Percentiles rank a stretch among this genome's conserved stretches.
Evolutionary conservation across 176 grass and related monocot genomes (phyloP).

Genomic region (Puccinellia tenuiflora): DNA sequence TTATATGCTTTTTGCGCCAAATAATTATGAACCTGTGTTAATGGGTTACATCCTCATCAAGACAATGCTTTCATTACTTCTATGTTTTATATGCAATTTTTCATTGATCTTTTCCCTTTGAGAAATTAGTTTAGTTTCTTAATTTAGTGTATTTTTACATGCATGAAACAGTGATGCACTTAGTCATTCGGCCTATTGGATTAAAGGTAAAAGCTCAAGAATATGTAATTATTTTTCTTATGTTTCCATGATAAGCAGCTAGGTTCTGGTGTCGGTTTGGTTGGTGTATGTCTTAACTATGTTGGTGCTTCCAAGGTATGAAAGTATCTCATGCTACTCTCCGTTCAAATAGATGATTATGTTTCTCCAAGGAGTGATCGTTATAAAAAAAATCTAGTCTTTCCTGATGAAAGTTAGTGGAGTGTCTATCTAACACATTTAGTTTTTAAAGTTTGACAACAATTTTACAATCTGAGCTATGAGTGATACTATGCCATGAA

Average conservation of each 20-base stretch:
- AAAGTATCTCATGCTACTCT: background rate
- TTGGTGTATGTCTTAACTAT: constrained; percentile 65
- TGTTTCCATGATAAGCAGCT: constrained; percentile 51
- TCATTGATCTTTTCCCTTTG: background rate
- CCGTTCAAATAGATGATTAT: background rate
- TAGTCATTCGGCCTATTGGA: background rate
- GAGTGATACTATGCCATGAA: background rate
- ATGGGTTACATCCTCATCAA: background rate
- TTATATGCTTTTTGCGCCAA: background rate
- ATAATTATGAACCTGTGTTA: background rate
- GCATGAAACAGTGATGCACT: background rate
- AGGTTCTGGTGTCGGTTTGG: constrained; percentile 93
- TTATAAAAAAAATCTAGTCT: background rate
- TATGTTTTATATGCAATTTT: background rate
- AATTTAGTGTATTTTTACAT: background rate
- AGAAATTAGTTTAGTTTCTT: background rate
- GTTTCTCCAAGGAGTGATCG: background rate
- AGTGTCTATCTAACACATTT: background rate
- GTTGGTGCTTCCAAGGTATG: constrained; percentile 83
- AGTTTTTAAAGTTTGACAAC: background rate
- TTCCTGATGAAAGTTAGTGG: background rate
- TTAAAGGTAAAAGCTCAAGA: background rate
- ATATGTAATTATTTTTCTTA: background rate
- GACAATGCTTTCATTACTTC: background rate
- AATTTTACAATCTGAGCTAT: background rate